A percentile compares a stretch with the other conserved stretches of the same genome.
Conservation (phyloP, 805 yeast species). For the Komagataella pseudopastoris region DNA sequence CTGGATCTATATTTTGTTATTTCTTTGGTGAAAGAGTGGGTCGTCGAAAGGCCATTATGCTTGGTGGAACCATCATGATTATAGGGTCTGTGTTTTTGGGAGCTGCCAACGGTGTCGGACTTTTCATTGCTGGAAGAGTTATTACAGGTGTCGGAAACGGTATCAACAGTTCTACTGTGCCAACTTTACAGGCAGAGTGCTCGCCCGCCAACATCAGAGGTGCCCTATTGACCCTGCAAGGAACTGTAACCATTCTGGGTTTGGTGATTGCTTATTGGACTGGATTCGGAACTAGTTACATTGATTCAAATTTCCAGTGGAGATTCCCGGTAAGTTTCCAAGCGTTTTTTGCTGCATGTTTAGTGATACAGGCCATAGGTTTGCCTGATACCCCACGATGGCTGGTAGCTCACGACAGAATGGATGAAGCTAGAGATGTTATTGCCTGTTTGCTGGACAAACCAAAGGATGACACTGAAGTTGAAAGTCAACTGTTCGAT, state of each 20-base stretch:
- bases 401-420: slow-evolving; percentile 28
- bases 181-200: slow-evolving; percentile 32
- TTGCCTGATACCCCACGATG: slow-evolving; percentile 45
- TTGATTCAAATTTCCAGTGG: slow-evolving; percentile 23
- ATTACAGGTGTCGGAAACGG: slow-evolving; percentile 33
- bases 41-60: slow-evolving; percentile 21
- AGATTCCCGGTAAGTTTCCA: slow-evolving; percentile 33
- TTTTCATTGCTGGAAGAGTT: slow-evolving; percentile 27
- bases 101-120: slow-evolving; percentile 10
- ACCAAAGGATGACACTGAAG: slow-evolving; percentile 4
- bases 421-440: slow-evolving; percentile 24
- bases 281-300: slow-evolving; percentile 26
- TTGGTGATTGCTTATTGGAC: slow-evolving; percentile 30
- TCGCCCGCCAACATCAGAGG: slow-evolving; percentile 24
- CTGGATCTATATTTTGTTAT: slow-evolving; percentile 26
- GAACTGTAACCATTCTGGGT: slow-evolving; percentile 24
- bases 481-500: slow-evolving; percentile 4
- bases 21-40: slow-evolving; percentile 23
- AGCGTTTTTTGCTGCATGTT: slow-evolving; percentile 20
- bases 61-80: slow-evolving; percentile 22
- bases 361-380: slow-evolving; percentile 9
- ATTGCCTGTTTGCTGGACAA: slow-evolving; percentile 17
- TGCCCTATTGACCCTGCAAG: slow-evolving; percentile 22
- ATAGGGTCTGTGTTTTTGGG: slow-evolving; percentile 17
- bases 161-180: slow-evolving; percentile 28